Conservation (phyloP, 2,329 filamentous ascomycete species). For the Phialemonium atrogriseum region DNA sequence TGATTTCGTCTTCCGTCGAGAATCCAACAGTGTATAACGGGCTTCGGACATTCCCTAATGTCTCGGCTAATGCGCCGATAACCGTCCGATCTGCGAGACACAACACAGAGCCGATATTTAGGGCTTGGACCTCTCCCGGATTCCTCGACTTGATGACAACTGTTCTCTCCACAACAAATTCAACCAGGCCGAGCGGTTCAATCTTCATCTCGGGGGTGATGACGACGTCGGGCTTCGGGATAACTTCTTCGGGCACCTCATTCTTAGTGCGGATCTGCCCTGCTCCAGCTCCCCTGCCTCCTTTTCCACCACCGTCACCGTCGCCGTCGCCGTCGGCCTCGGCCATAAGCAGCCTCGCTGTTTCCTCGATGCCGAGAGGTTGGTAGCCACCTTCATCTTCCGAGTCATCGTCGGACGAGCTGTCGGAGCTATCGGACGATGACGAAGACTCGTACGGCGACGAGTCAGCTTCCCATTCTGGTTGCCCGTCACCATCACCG, state of each 20-base stretch:
- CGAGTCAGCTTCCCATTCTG: conserved; percentile 81
- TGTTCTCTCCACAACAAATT: conserved; percentile 70
- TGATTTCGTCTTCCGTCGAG: conserved; percentile 58
- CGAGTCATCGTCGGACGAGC: conserved; percentile 44
- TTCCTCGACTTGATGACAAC: conserved; percentile 71
- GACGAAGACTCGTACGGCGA: conserved; percentile 65
- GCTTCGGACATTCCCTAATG: conserved; percentile 75
- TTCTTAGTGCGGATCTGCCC: conserved; percentile 70
- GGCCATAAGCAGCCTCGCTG: conserved; percentile 77
- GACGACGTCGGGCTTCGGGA: conserved; percentile 69
- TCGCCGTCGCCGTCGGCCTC: conserved; percentile 75
- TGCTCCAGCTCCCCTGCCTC: conserved; percentile 22
- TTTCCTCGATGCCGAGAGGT: conserved; percentile 71
- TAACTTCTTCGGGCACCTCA: conserved; percentile 56
- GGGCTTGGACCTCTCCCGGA: conserved; percentile 73
- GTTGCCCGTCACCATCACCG: conserved; percentile 30
- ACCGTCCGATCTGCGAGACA: conserved; percentile 69
- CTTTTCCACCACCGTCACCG: conserved; percentile 39
- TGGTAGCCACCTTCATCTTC: conserved; percentile 59
- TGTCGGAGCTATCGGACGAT: conserved; percentile 50
- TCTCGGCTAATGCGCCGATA: conserved; percentile 76
- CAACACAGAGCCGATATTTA: conserved; percentile 77
- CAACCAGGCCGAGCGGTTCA: conserved; percentile 64
- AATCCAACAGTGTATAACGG: conserved; percentile 83
- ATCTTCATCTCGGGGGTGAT: conserved; percentile 72